Conservation (phyloP, 2,329 filamentous ascomycete species). For the Bimuria novae-zelandiae region DNA sequence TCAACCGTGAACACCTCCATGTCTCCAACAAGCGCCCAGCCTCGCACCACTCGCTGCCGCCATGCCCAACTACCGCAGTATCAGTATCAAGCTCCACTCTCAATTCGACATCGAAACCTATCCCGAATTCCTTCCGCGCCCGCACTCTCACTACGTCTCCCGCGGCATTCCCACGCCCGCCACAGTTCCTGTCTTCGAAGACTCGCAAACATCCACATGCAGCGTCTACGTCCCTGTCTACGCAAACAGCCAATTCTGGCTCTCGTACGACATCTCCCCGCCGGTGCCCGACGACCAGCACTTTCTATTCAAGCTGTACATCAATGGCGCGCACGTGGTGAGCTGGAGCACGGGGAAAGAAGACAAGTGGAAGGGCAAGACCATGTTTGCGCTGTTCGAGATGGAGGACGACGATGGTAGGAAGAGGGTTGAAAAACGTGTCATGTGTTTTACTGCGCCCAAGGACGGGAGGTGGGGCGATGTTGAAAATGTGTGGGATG, state of each 20-base stretch:
- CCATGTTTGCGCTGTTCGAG: constrained; percentile 51
- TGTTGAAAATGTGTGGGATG: constrained; percentile 22
- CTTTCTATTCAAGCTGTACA: constrained; percentile 54
- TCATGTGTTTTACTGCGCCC: constrained; percentile 44
- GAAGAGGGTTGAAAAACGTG: constrained; percentile 47
- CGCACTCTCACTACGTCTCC: constrained; percentile 19
- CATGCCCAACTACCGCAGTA: constrained; percentile 45
- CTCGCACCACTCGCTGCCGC: neutral
- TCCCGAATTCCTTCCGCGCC: constrained; percentile 45
- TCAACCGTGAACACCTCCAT: neutral
- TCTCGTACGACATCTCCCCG: constrained; percentile 44
- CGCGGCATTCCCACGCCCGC: constrained; percentile 7
- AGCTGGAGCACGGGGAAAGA: constrained; percentile 52
- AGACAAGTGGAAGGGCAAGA: constrained; percentile 51
- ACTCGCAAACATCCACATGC: constrained; percentile 35
- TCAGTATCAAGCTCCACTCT: constrained; percentile 48
- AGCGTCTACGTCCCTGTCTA: constrained; percentile 43
- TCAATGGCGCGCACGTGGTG: constrained; percentile 45
- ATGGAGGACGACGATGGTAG: constrained; percentile 33
- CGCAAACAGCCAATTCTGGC: constrained; percentile 50
- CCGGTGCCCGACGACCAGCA: constrained; percentile 37
- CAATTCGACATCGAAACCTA: constrained; percentile 48
- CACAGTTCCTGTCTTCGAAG: constrained; percentile 16
- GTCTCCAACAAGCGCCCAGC: too few species aligned
- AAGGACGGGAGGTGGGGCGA: constrained; percentile 17